Evolutionary conservation across 257 asterid genomes (phyloP), one percentile per base, ranked within the genome.

Genomic region (Nicotiana tomentosiformis): DNA sequence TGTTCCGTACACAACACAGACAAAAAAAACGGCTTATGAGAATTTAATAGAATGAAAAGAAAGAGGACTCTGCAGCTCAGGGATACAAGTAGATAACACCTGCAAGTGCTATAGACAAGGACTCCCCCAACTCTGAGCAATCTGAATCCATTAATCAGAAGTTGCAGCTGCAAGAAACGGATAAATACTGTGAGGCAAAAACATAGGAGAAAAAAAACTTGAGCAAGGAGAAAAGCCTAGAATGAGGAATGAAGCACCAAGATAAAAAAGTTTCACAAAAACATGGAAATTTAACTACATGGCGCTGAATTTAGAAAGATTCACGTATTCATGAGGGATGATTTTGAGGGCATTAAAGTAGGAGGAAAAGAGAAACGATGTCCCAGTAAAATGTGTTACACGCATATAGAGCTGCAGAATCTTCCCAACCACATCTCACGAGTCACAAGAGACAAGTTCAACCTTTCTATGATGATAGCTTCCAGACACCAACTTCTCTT

Each of bases 91-190:
- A 80, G 69, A 51, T 20, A 79, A 77, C 39, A 93, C 97, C 99
- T 95, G 94, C 99, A 94, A 78, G 98, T 96, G 93, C 99, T 96
- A 85, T 96, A 96, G 87, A 96, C 97, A 83, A 96, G 99, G 77
- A 65, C 88, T 66, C 99, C 98, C 26, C 94, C 97, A 64, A 81
- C 93, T 91, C 90, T 94, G 66, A 94, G 95, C 88, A 94, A 85
- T 87, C 88, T 89, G 89, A 94, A 96, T 81, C 99, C 99, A 84
- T 93, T 94, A 66, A 87, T 84, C 55, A 96, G 88, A 87, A 96
- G 92, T 85, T 92, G 94, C 70, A 92, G 91, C 99, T 96, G 96
- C 86, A 87, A 84, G 30, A 16, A 51, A 60, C 9, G 14, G 61
- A 49, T 18, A 57, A 77, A 15, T 53, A 64, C 49, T 9, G 58